A percentile compares a stretch with the other conserved stretches of the same genome.
Evolutionary conservation across 805 yeast species (phyloP).

Genomic region (Candida lessepsii): DNA sequence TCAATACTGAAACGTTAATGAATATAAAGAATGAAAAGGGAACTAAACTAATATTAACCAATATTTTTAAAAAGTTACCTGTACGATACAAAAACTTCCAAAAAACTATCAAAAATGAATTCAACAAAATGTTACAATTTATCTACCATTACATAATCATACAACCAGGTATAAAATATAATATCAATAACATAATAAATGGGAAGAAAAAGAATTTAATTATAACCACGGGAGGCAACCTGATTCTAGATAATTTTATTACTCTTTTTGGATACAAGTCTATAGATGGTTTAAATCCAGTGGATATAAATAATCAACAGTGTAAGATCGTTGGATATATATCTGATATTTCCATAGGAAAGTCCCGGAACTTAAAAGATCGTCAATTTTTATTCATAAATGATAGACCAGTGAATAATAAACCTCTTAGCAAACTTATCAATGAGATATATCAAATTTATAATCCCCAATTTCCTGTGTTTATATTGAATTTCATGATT

Average conservation of each 20-base stretch:
- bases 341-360: conserved; percentile 77
- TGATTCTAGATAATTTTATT: conserved; percentile 51
- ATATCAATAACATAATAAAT: conserved; percentile 46
- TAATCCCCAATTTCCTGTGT: conserved; percentile 73
- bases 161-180: conserved; percentile 54
- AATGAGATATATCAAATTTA: conserved; percentile 73
- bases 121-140: conserved; percentile 59
- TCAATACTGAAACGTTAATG: conserved; percentile 32
- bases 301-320: conserved; percentile 39
- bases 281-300: conserved; percentile 52
- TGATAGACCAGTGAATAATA: conserved; percentile 66
- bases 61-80: conserved; percentile 69
- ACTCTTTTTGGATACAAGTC: conserved; percentile 72
- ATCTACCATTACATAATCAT: conserved; percentile 71
- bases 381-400: conserved; percentile 77
- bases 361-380: conserved; percentile 62
- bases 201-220: conserved; percentile 52
- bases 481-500: conserved; percentile 59
- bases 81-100: conserved; percentile 76
- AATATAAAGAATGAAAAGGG: conserved; percentile 52
- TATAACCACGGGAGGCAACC: conserved; percentile 52
- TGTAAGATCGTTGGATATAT: conserved; percentile 56
- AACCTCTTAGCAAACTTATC: conserved; percentile 53
- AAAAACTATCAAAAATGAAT: conserved; percentile 69
- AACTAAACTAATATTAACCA: conserved; percentile 57